Evolutionary conservation across 202 grass and related monocot genomes (phyloP), one percentile per base, ranked within the genome.

Genomic region (Cymbopogon flexuosus): DNA sequence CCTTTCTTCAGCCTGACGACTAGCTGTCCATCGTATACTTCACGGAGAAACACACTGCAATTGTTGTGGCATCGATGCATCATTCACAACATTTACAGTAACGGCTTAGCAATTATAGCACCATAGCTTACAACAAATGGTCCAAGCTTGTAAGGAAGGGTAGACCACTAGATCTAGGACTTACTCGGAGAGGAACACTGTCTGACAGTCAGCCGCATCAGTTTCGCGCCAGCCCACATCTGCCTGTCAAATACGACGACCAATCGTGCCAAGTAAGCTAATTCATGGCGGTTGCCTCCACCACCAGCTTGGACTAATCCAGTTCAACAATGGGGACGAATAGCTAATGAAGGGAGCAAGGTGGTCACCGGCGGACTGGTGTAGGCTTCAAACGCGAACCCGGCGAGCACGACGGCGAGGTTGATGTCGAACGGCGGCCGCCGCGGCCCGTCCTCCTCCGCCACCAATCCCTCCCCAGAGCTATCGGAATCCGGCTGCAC

Each of bases 361-460:
- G 12, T 31, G 68, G 89, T 90, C 45, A 97, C 94, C 47, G 89
- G 94, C 63, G 92, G 92, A 72, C 81, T 94, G 34, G 78, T 92
- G 72, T 97, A 97, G 27, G 94, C 81, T 58, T 97, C 94, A 75
- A 97, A 97, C 12, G 94, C 94, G 62, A 97, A 97, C 59, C 94
- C 94, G 10, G 94, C 91, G 72, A 97, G 88, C 69, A 97, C 92
- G 70, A 97, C 91, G 60, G 94, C 94, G 22, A 97, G 89, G 80
- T 97, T 94, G 79, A 90, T 84, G 69, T 86, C 88, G 68, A 85
- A 90, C 62, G 80, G 75, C 62, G 62, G 68, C 34, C 75, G 62
- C 74, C 0, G 33, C 81, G 52, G 12, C 73, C 52, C 40, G 31
- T 52, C 84, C 68, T 74, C 83, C 78, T 30, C 47, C 45, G 27